These are phyloP conservation scores for Mucuna pruriens DNA, from an alignment of 306 rosid genomes.

Conservation along the genomic window DNA sequence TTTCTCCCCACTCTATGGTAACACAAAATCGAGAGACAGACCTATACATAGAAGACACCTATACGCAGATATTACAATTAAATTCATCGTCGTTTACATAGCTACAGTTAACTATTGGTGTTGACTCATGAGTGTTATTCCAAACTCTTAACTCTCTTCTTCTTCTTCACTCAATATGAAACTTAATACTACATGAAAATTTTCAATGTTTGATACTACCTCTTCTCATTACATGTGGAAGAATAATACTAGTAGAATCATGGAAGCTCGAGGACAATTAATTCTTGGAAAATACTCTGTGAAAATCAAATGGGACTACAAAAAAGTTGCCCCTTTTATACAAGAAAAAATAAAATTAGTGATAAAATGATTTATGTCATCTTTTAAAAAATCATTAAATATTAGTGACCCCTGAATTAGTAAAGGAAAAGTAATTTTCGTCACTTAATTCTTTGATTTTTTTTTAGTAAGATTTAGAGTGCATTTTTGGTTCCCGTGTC, in stretches of 20 bases:
- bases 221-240: neutral
- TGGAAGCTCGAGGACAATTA: too few species aligned
- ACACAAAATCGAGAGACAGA: slow-evolving; percentile 10
- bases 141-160: neutral
- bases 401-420: neutral
- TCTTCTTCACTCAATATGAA: too few species aligned
- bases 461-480: neutral
- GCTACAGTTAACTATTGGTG: neutral
- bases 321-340: too few species aligned
- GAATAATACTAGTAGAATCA: neutral
- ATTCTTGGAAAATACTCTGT: too few species aligned
- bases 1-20: slow-evolving; percentile 10
- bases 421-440: neutral
- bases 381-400: too few species aligned
- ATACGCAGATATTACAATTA: neutral
- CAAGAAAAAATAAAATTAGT: too few species aligned
- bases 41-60: neutral
- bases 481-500: neutral
- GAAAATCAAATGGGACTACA: too few species aligned
- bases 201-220: neutral
- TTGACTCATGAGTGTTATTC: neutral
- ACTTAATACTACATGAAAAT: neutral
- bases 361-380: too few species aligned
- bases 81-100: neutral
- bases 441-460: neutral